A percentile compares a stretch with the other conserved stretches of the same genome.
Evolutionary conservation across 2,329 filamentous ascomycete genomes (phyloP).

Genomic region (Ophiocordyceps camponoti-saundersi): DNA sequence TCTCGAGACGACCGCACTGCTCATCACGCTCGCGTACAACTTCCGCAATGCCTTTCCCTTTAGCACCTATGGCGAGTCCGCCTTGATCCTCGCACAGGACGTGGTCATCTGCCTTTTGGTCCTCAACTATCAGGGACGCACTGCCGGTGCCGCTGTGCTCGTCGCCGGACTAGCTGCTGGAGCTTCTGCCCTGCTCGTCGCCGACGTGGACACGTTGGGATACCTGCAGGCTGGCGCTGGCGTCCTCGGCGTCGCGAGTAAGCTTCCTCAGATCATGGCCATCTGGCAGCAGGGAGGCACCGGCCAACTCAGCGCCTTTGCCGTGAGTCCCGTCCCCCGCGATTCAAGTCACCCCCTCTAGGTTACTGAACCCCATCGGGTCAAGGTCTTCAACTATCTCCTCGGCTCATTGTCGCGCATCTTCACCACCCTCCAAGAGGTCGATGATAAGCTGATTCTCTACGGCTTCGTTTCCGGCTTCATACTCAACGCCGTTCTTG

Average conservation of each 20-base stretch:
- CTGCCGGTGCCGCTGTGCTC: constrained; percentile 54
- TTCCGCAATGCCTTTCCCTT: constrained; percentile 83
- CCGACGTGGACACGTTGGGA: constrained; percentile 44
- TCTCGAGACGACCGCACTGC: constrained; percentile 74
- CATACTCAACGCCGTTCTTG: constrained; percentile 71
- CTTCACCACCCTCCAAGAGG: constrained; percentile 94
- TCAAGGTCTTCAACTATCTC: constrained; percentile 93
- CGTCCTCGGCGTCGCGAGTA: constrained; percentile 69
- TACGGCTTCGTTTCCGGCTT: constrained; percentile 91
- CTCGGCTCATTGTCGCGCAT: constrained; percentile 82
- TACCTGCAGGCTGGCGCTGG: constrained; percentile 77
- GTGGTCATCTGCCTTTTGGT: constrained; percentile 77
- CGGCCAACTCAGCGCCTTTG: constrained; percentile 90
- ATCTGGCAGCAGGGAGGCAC: constrained; percentile 77
- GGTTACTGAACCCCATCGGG: not conserved
- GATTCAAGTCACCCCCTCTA: not conserved
- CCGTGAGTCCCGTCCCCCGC: constrained; percentile 41
- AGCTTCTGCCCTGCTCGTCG: constrained; percentile 50
- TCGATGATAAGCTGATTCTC: constrained; percentile 89
- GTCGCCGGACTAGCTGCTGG: constrained; percentile 58
- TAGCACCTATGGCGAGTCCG: constrained; percentile 91
- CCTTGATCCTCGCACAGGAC: constrained; percentile 82
- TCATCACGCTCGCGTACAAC: constrained; percentile 88
- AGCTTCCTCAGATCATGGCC: constrained; percentile 81
- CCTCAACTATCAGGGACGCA: constrained; percentile 60